Percentiles rank a stretch among this genome's conserved stretches.
Conservation (phyloP, 1,284 basidiomycete species). For the Trichosporon faecale region DNA sequence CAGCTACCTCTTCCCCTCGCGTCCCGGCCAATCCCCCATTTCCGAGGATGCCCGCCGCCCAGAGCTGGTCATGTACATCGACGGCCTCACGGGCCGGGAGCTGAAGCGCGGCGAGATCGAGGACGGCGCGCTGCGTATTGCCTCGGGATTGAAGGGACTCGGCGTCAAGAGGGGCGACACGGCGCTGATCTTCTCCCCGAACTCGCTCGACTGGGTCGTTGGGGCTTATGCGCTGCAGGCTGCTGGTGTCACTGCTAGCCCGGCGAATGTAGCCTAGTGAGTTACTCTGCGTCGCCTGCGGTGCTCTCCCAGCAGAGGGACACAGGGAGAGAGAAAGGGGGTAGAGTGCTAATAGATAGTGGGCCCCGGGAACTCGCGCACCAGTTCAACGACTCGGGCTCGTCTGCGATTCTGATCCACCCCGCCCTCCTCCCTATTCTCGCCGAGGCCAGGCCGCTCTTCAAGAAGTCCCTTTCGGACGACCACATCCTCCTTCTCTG, state of each 20-base stretch:
- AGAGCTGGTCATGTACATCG: conserved; percentile 61
- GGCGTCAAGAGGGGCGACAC: conserved; percentile 39
- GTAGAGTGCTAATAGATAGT: not conserved
- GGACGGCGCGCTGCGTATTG: conserved; percentile 60
- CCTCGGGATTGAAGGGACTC: conserved; percentile 54
- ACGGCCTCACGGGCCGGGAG: conserved; percentile 60
- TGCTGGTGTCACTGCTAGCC: conserved; percentile 35
- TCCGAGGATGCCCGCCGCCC: conserved; percentile 7
- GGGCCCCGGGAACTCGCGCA: conserved; percentile 45
- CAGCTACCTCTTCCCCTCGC: conserved; percentile 20
- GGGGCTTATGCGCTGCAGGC: conserved; percentile 59
- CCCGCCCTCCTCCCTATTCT: conserved; percentile 55
- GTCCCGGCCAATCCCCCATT: conserved; percentile 11
- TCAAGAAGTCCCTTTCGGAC: conserved; percentile 18
- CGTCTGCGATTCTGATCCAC: conserved; percentile 59
- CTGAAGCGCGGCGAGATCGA: conserved; percentile 61
- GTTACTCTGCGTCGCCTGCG: too few relatives aligned
- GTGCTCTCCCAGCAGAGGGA: not conserved
- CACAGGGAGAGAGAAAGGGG: not conserved
- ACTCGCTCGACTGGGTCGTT: conserved; percentile 64
- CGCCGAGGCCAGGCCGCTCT: conserved; percentile 33
- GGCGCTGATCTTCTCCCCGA: conserved; percentile 51
- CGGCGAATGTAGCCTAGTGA: conserved; percentile 49
- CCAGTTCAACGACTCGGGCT: conserved; percentile 57
- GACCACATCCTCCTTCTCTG: conserved; percentile 38